Percentiles rank a stretch among this genome's conserved stretches.
Evolutionary conservation across 2,329 filamentous ascomycete species (phyloP).

Genomic region (Hypoxylon sp.): DNA sequence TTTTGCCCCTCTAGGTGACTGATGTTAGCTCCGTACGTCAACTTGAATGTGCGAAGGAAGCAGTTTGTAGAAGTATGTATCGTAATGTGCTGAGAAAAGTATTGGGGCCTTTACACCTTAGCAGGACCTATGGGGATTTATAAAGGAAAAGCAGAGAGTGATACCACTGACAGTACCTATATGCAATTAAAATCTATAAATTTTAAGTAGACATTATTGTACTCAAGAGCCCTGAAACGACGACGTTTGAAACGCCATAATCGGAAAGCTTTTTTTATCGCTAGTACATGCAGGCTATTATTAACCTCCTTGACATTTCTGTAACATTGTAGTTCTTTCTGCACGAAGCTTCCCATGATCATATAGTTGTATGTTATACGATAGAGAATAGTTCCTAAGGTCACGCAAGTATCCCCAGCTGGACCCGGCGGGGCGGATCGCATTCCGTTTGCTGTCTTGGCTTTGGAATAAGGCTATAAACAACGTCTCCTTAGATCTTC

Average conservation of each 20-base stretch:
- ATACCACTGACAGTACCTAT: too few relatives aligned
- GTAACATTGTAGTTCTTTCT: neutral
- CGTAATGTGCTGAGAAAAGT: neutral
- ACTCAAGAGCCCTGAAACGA: too few relatives aligned
- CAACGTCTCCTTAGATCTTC: too few relatives aligned
- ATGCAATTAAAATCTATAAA: too few relatives aligned
- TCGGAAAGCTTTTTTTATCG: slow-evolving; percentile 2
- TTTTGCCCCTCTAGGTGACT: too few relatives aligned
- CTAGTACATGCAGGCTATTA: neutral
- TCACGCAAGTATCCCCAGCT: slow-evolving; percentile 11
- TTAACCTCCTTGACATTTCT: slow-evolving; percentile 1
- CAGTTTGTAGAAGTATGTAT: neutral
- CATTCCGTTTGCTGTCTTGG: slow-evolving; percentile 13
- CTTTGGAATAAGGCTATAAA: neutral
- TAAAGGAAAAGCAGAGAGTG: neutral
- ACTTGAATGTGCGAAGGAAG: neutral
- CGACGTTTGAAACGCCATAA: slow-evolving; percentile 5
- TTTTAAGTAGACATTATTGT: too few relatives aligned
- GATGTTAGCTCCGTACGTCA: too few relatives aligned
- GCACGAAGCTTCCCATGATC: neutral
- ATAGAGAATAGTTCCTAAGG: slow-evolving; percentile 24
- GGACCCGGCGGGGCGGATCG: slow-evolving; percentile 15
- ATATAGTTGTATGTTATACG: slow-evolving; percentile 14
- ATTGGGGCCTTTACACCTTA: neutral
- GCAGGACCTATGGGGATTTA: neutral